These are phyloP conservation scores for Coemansia asiatica DNA, from an alignment of 192 early-diverging fungal genomes.

Conservation along the genomic window DNA sequence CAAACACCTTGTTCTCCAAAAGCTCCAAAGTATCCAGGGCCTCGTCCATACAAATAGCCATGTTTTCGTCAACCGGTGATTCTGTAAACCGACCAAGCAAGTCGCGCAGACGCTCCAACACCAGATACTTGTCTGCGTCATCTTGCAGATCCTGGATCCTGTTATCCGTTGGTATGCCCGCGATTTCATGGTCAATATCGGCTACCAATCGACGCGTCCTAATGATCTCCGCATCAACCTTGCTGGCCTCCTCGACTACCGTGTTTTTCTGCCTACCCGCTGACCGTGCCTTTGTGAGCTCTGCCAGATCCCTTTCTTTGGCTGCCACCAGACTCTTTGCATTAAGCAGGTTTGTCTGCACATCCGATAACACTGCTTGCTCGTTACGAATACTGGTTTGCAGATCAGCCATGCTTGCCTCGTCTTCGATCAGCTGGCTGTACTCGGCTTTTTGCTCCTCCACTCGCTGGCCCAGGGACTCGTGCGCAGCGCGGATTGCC, in stretches of 20 bases:
- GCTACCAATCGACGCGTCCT: slow-evolving; percentile 31
- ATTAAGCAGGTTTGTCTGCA: slow-evolving; percentile 47
- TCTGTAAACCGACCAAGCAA: slow-evolving; percentile 19
- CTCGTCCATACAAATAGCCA: slow-evolving; percentile 15
- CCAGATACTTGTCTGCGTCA: slow-evolving; percentile 31
- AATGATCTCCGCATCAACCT: slow-evolving; percentile 48
- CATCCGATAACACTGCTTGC: slow-evolving; percentile 28
- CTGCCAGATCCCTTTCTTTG: slow-evolving; percentile 53
- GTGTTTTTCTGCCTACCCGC: slow-evolving; percentile 16
- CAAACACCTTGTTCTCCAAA: slow-evolving; percentile 48
- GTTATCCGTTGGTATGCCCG: slow-evolving; percentile 27
- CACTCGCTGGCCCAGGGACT: slow-evolving; percentile 30
- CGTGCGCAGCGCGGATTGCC: slow-evolving; percentile 38
- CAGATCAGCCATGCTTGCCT: slow-evolving; percentile 26
- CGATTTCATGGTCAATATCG: slow-evolving; percentile 42
- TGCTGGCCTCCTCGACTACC: slow-evolving; percentile 35
- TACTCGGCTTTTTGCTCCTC: slow-evolving; percentile 42
- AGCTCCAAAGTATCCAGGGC: slow-evolving; percentile 27
- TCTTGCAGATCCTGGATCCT: slow-evolving; percentile 37
- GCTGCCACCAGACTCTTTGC: slow-evolving; percentile 35
- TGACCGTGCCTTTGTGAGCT: slow-evolving; percentile 29
- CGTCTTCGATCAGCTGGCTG: slow-evolving; percentile 35
- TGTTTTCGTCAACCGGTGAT: slow-evolving; percentile 6
- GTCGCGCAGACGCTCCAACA: slow-evolving; percentile 37
- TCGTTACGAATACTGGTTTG: slow-evolving; percentile 30